These are phyloP conservation scores for Penstemon newberryi DNA, from an alignment of 257 asterid genomes.

Conservation along the genomic window DNA sequence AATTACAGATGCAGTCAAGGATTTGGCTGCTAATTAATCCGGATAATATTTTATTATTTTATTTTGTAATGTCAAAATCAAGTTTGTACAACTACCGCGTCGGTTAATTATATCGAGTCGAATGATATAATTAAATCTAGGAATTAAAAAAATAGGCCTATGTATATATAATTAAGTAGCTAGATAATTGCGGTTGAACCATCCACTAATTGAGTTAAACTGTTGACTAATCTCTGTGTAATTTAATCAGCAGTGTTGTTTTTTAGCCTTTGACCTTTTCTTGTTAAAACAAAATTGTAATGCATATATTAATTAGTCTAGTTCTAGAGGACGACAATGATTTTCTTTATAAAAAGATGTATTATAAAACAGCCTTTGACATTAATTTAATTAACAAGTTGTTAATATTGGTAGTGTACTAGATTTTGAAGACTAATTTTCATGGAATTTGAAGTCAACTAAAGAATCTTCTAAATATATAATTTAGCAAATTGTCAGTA, in stretches of 20 bases:
- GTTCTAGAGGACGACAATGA: too few relatives aligned
- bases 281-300: background rate
- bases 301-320: too few relatives aligned
- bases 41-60: background rate
- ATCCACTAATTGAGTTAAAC: conserved; percentile 11
- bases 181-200: background rate
- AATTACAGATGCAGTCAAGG: conserved; percentile 3
- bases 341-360: too few relatives aligned
- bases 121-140: background rate
- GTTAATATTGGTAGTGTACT: too few relatives aligned
- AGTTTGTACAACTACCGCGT: background rate
- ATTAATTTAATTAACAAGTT: too few relatives aligned
- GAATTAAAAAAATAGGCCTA: background rate
- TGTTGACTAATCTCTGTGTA: background rate
- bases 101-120: background rate
- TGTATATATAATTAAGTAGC: too few relatives aligned
- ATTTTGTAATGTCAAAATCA: conserved; percentile 3
- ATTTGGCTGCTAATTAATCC: conserved; percentile 13
- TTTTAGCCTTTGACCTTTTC: background rate
- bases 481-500: too few relatives aligned
- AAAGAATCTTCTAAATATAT: too few relatives aligned
- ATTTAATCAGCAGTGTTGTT: background rate
- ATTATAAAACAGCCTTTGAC: too few relatives aligned
- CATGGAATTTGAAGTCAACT: too few relatives aligned
- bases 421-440: too few relatives aligned